Percentiles rank a stretch among this genome's conserved stretches.
Evolutionary conservation across 805 yeast species (phyloP).

Genomic region (Pichia californica): DNA sequence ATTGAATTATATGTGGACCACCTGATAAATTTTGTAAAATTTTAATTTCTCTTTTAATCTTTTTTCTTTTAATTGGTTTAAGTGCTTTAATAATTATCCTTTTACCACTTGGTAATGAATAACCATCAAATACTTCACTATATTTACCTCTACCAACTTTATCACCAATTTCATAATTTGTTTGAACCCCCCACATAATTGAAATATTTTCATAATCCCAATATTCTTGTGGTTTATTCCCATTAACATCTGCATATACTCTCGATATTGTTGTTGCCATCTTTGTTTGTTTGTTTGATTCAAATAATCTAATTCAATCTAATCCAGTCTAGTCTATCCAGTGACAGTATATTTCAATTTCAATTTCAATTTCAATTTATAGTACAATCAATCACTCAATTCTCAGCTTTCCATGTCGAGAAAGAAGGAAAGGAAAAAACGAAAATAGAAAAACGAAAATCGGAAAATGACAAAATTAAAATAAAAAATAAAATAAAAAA

Average conservation of each 20-base stretch:
- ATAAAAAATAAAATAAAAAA: too few species aligned
- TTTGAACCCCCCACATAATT: constrained; percentile 54
- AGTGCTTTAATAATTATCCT: constrained; percentile 81
- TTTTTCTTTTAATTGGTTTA: constrained; percentile 89
- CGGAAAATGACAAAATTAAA: too few species aligned
- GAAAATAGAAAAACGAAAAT: too few species aligned
- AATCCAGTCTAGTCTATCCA: too few species aligned
- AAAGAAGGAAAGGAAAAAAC: too few species aligned
- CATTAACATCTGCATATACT: constrained; percentile 73
- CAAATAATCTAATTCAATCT: too few species aligned
- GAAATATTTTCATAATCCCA: constrained; percentile 79
- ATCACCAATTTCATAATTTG: constrained; percentile 57
- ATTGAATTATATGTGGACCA: constrained; percentile 73
- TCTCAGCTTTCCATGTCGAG: too few species aligned
- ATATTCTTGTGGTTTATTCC: constrained; percentile 59
- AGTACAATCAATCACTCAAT: too few species aligned
- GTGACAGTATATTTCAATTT: too few species aligned
- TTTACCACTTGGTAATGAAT: constrained; percentile 55
- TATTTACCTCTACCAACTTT: constrained; percentile 92
- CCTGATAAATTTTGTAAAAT: constrained; percentile 79
- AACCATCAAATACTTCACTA: constrained; percentile 90
- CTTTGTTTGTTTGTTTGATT: too few species aligned
- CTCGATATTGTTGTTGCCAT: constrained; percentile 27
- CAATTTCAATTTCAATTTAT: too few species aligned
- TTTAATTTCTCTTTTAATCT: constrained; percentile 83